These are phyloP conservation scores for Dimocarpus longan DNA, from an alignment of 345 rosid species.

Conservation along the genomic window DNA sequence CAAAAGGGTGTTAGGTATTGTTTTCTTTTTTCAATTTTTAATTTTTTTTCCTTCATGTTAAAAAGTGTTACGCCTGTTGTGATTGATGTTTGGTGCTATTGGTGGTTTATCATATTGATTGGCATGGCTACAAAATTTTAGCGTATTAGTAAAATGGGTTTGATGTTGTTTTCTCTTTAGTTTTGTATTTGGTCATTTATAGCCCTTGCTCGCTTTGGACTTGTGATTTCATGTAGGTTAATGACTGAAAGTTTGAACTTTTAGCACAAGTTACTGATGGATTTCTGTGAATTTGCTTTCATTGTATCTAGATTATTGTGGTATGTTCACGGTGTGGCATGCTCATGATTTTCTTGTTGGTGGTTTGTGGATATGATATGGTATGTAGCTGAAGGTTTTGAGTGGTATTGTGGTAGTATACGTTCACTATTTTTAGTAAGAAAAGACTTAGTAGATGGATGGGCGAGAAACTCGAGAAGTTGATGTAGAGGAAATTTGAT, in stretches of 20 bases:
- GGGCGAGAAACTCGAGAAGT: slow-evolving; percentile 8
- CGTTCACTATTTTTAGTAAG: neutral
- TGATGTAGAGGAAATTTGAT: slow-evolving; percentile 21
- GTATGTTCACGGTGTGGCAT: neutral
- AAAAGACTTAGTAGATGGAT: slow-evolving; percentile 19
- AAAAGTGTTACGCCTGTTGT: neutral
- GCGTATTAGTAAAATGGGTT: neutral
- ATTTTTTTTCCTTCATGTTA: neutral
- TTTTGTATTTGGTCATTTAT: neutral
- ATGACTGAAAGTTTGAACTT: neutral
- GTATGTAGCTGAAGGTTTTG: neutral
- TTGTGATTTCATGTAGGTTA: neutral
- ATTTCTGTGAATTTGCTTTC: neutral
- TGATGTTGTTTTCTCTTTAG: neutral
- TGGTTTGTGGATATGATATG: neutral
- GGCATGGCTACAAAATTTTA: neutral
- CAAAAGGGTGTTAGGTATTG: neutral
- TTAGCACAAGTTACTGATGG: neutral
- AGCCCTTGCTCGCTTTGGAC: neutral
- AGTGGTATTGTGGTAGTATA: neutral
- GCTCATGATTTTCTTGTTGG: neutral
- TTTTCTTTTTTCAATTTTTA: neutral
- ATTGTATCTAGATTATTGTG: neutral
- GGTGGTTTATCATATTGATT: neutral
- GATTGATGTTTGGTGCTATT: neutral